phyloP scores from a whole-genome alignment of 2,329 filamentous ascomycete species.

The Whalleya microplaca region DNA sequence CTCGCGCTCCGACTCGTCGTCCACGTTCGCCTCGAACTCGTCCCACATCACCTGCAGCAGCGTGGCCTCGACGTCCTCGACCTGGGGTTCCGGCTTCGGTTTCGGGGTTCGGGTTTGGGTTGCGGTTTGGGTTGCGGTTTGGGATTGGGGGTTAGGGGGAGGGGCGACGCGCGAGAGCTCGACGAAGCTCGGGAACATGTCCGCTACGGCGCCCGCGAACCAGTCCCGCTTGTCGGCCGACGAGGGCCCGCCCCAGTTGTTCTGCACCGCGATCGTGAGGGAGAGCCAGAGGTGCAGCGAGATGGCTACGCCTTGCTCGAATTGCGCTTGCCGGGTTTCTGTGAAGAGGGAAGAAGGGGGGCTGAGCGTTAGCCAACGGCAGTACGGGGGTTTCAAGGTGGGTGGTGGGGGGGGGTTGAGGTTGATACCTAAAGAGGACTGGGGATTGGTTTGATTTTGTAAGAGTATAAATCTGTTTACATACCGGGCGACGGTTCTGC shows the following conservation, averaged over 20 bases:
- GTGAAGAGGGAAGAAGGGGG: too few species aligned
- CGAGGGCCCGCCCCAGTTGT: conserved; percentile 85
- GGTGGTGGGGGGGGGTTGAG: too few species aligned
- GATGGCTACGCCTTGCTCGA: conserved; percentile 88
- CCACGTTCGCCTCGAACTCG: conserved; percentile 91
- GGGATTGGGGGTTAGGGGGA: conserved; percentile 38
- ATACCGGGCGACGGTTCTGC: conserved; percentile 33
- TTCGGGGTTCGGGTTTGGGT: too few species aligned
- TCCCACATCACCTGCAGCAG: conserved; percentile 91
- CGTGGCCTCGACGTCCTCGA: conserved; percentile 80
- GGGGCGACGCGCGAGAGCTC: too few species aligned
- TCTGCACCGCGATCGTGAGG: conserved; percentile 83
- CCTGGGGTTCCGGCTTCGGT: conserved; percentile 70
- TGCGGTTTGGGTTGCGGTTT: conserved; percentile 24
- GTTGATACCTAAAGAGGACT: too few species aligned
- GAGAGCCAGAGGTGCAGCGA: conserved; percentile 86
- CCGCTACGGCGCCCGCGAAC: conserved; percentile 86
- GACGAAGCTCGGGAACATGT: conserved; percentile 74
- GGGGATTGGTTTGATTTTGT: too few species aligned
- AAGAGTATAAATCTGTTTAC: too few species aligned
- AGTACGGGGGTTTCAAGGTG: too few species aligned
- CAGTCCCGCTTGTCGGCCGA: conserved; percentile 90
- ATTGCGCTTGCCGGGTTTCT: conserved; percentile 64
- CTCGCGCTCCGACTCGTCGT: conserved; percentile 81
- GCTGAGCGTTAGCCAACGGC: too few species aligned